Conservation (phyloP, 345 rosid species). For the Populus tremula region DNA sequence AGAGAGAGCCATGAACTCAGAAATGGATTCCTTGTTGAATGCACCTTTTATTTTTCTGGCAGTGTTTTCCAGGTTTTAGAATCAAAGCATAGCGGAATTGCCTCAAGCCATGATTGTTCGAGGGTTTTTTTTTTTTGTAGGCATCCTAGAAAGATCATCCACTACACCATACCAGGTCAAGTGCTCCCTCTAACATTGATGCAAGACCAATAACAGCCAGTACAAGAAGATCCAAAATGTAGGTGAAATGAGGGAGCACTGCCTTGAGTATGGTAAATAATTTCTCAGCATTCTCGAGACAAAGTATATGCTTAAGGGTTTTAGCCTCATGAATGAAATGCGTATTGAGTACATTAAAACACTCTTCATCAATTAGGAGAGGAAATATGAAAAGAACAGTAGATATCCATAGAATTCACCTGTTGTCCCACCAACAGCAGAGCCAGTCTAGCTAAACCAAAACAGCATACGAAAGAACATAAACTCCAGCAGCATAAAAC, state of each 20-base stretch:
- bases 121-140: neutral
- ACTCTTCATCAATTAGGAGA: neutral
- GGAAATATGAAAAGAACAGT: neutral
- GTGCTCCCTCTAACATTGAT: neutral
- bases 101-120: neutral
- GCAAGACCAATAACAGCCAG: neutral
- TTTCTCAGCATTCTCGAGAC: neutral
- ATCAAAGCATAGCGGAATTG: neutral
- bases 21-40: neutral
- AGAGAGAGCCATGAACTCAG: neutral
- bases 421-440: conserved; percentile 83
- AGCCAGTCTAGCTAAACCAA: conserved; percentile 58
- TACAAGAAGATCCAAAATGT: neutral
- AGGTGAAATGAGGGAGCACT: neutral
- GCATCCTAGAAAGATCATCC: neutral
- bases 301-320: neutral
- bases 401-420: conserved; percentile 66
- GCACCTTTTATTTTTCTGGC: neutral
- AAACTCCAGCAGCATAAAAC: neutral
- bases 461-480: neutral
- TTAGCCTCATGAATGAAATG: neutral
- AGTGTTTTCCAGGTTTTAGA: neutral
- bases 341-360: neutral
- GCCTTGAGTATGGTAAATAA: neutral
- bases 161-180: neutral